Evolutionary conservation across 805 yeast species (phyloP).

Genomic region (Candida mattraensis): DNA sequence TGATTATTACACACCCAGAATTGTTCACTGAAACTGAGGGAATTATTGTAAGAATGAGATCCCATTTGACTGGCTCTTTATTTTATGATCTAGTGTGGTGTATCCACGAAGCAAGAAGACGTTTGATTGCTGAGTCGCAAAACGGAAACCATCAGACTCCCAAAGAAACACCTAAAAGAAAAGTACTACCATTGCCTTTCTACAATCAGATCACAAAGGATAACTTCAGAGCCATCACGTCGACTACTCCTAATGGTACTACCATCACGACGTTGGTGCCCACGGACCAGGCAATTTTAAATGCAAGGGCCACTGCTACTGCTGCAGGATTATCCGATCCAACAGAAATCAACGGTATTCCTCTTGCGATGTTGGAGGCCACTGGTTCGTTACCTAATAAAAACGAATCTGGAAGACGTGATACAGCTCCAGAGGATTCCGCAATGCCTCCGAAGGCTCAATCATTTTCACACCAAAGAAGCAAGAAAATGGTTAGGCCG

Average conservation of each 20-base stretch:
- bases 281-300: slow-evolving; percentile 70
- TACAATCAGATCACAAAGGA: slow-evolving; percentile 89
- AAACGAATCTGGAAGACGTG: slow-evolving; percentile 1
- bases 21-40: slow-evolving; percentile 70
- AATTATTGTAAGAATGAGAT: slow-evolving; percentile 83
- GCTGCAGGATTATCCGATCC: slow-evolving; percentile 57
- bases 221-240: slow-evolving; percentile 79
- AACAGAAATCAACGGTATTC: slow-evolving; percentile 39
- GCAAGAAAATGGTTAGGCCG: slow-evolving; percentile 7
- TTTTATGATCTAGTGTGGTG: slow-evolving; percentile 94
- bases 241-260: slow-evolving; percentile 91
- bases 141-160: slow-evolving; percentile 28
- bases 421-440: slow-evolving; percentile 1
- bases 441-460: slow-evolving; percentile 8
- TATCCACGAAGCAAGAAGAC: slow-evolving; percentile 87
- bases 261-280: slow-evolving; percentile 88
- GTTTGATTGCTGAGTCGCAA: slow-evolving; percentile 45
- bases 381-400: slow-evolving; percentile 59
- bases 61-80: slow-evolving; percentile 86
- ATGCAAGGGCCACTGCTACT: slow-evolving; percentile 55
- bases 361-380: slow-evolving; percentile 62
- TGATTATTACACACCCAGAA: slow-evolving; percentile 83
- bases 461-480: too few species aligned
- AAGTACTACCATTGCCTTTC: slow-evolving; percentile 76
- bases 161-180: slow-evolving; percentile 27